These are phyloP conservation scores for Musa balbisiana DNA, from an alignment of 202 grass and related monocot genomes.

Conservation along the genomic window DNA sequence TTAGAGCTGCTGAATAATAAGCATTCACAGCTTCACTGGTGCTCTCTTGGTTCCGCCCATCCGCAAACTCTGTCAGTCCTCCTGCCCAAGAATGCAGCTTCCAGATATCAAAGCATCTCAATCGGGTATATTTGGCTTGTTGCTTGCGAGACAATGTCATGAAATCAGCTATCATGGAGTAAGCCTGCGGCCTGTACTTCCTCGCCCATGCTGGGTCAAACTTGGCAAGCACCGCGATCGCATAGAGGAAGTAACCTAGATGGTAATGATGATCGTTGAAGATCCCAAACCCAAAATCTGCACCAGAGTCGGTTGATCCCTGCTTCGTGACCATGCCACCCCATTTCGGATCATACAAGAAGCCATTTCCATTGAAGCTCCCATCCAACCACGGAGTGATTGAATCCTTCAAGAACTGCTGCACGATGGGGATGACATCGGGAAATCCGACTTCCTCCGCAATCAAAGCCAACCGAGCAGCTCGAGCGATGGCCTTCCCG, in stretches of 20 bases:
- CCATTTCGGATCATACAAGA: slow-evolving; percentile 78
- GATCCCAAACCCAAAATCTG: slow-evolving; percentile 86
- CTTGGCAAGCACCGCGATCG: slow-evolving; percentile 80
- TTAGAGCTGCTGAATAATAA: slow-evolving; percentile 68
- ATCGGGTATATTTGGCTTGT: slow-evolving; percentile 42
- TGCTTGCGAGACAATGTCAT: slow-evolving; percentile 66
- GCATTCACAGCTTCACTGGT: slow-evolving; percentile 88
- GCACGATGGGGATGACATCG: slow-evolving; percentile 58
- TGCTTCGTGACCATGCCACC: slow-evolving; percentile 72
- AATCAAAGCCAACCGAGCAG: slow-evolving; percentile 72
- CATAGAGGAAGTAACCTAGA: slow-evolving; percentile 88
- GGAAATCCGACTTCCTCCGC: slow-evolving; percentile 77
- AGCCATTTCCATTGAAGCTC: slow-evolving; percentile 68
- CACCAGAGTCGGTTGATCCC: slow-evolving; percentile 54
- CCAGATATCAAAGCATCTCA: slow-evolving; percentile 82
- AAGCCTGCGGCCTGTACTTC: slow-evolving; percentile 77
- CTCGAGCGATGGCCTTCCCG: slow-evolving; percentile 77
- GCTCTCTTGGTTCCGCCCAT: slow-evolving; percentile 94
- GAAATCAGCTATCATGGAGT: slow-evolving; percentile 81
- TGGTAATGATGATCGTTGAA: slow-evolving; percentile 99
- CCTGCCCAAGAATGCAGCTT: slow-evolving; percentile 97
- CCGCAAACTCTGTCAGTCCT: slow-evolving; percentile 76
- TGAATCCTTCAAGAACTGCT: slow-evolving; percentile 41
- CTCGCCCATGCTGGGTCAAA: slow-evolving; percentile 72
- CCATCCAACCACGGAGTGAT: slow-evolving; percentile 90